Evolutionary conservation across 306 rosid species (phyloP).

Genomic region (Prunus fruticosa): DNA sequence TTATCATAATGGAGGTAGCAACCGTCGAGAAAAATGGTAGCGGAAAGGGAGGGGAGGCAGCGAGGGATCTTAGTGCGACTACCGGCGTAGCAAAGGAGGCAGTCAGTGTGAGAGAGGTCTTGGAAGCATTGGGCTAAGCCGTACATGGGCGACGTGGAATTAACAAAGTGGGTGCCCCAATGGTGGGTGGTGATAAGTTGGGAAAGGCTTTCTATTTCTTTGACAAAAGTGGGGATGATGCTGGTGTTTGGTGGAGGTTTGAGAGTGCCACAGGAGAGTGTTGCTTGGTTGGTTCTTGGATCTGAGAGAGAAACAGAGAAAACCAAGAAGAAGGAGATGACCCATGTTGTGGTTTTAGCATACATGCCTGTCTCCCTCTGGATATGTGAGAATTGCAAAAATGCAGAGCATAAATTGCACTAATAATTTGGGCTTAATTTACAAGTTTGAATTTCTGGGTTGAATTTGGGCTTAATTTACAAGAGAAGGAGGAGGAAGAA

Average conservation of each 20-base stretch:
- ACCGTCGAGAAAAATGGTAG: slow-evolving; percentile 76
- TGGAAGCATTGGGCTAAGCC: slow-evolving; percentile 67
- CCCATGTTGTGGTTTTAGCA: slow-evolving; percentile 8
- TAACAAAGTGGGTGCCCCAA: slow-evolving; percentile 47
- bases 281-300: slow-evolving; percentile 55
- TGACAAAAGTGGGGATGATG: slow-evolving; percentile 57
- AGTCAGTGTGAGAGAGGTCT: slow-evolving; percentile 73
- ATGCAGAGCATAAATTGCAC: not conserved
- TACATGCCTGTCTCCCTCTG: not conserved
- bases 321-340: slow-evolving; percentile 19
- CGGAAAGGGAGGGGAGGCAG: slow-evolving; percentile 71
- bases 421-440: no score
- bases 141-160: slow-evolving; percentile 48
- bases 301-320: slow-evolving; percentile 36
- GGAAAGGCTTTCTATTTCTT: slow-evolving; percentile 66
- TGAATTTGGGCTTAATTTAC: no score
- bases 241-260: slow-evolving; percentile 23
- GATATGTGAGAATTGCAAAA: not conserved
- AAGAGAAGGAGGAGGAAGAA: no score
- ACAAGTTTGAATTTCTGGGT: no score
- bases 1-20: slow-evolving; percentile 81
- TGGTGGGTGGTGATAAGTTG: slow-evolving; percentile 23
- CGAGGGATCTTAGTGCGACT: slow-evolving; percentile 72
- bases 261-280: slow-evolving; percentile 42
- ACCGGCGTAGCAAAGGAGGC: slow-evolving; percentile 77